Percentiles rank a stretch among this genome's conserved stretches.
These are phyloP conservation scores for Lindgomyces ingoldianus DNA, from an alignment of 495 filamentous ascomycete species.

Conservation along the genomic window DNA sequence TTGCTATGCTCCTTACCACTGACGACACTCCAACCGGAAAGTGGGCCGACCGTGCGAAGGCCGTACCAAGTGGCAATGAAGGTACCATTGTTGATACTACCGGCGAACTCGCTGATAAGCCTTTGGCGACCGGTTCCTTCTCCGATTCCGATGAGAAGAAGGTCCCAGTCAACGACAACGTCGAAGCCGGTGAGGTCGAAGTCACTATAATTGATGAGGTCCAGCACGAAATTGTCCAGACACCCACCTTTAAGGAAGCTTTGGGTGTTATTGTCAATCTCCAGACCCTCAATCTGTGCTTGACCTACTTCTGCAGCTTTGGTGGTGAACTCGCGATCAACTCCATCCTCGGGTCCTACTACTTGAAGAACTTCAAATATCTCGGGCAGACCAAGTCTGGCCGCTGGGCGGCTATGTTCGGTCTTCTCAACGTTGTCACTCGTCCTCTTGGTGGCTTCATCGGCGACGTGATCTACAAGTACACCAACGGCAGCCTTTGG, in stretches of 20 bases:
- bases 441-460: conserved; percentile 74
- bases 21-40: conserved; percentile 83
- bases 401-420: conserved; percentile 87
- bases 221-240: conserved; percentile 64
- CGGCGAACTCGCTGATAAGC: conserved; percentile 59
- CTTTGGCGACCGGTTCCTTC: conserved; percentile 45
- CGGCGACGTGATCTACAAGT: conserved; percentile 69
- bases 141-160: conserved; percentile 34
- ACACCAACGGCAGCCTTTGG: conserved; percentile 61
- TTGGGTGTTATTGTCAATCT: conserved; percentile 60
- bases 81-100: conserved; percentile 54
- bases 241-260: conserved; percentile 64
- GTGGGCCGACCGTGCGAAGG: conserved; percentile 69
- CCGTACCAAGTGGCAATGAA: conserved; percentile 21
- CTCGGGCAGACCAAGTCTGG: conserved; percentile 73
- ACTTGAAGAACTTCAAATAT: conserved; percentile 70
- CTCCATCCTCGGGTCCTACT: conserved; percentile 77
- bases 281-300: conserved; percentile 66
- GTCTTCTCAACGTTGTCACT: conserved; percentile 77
- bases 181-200: conserved; percentile 48
- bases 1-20: conserved; percentile 70
- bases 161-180: conserved; percentile 41
- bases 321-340: conserved; percentile 86
- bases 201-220: conserved; percentile 56
- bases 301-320: conserved; percentile 83